Percentiles rank a stretch among this genome's conserved stretches.
phyloP scores from a whole-genome alignment of 129 eudicot genomes.

The Flaveria robusta region DNA sequence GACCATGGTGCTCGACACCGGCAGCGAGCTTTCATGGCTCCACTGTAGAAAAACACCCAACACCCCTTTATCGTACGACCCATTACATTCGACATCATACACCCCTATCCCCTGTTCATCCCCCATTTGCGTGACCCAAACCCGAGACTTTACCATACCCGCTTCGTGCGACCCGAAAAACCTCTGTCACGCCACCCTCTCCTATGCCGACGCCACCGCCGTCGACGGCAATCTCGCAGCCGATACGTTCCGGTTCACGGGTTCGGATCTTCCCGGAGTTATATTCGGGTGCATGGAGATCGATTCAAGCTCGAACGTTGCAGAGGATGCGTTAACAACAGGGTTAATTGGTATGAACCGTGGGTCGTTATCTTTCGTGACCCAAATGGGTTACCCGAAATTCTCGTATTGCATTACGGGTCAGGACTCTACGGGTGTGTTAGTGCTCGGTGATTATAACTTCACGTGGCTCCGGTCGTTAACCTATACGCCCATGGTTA shows the following conservation, averaged over 20 bases:
- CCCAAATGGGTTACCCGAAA: constrained; percentile 68
- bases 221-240: constrained; percentile 80
- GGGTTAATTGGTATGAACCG: constrained; percentile 85
- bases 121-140: constrained; percentile 57
- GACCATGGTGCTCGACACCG: constrained; percentile 82
- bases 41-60: constrained; percentile 64
- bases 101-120: constrained; percentile 58
- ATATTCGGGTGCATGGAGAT: constrained; percentile 87
- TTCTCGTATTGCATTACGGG: constrained; percentile 88
- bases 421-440: constrained; percentile 64
- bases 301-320: constrained; percentile 51
- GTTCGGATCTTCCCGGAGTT: constrained; percentile 49
- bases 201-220: constrained; percentile 81
- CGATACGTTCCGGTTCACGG: constrained; percentile 53
- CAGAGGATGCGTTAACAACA: constrained; percentile 55
- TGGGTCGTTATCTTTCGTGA: constrained; percentile 77
- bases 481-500: constrained; percentile 65
- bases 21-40: constrained; percentile 79
- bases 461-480: constrained; percentile 58
- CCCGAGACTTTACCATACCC: constrained; percentile 76
- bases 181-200: constrained; percentile 67
- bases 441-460: constrained; percentile 59
- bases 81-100: constrained; percentile 55
- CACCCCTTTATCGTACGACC: constrained; percentile 45
- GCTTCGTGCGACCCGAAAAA: constrained; percentile 82